Evolutionary conservation across 306 rosid species (phyloP).

Genomic region (Glycine soja): DNA sequence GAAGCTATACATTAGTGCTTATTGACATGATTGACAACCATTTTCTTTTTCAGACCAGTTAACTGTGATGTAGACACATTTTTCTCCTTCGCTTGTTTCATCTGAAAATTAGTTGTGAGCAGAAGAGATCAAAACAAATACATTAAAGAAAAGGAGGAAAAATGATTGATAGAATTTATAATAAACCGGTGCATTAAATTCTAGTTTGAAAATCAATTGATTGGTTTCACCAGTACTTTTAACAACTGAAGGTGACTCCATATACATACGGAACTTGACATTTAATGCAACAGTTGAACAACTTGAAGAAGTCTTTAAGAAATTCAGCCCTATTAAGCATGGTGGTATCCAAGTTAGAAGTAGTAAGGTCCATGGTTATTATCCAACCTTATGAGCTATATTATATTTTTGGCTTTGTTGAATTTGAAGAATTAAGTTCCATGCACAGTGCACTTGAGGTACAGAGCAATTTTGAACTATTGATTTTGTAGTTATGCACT

Average conservation of each 20-base stretch:
- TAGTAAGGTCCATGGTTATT: slow-evolving; percentile 58
- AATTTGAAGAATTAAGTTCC: slow-evolving; percentile 78
- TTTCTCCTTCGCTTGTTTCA: slow-evolving; percentile 33
- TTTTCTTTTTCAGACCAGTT: slow-evolving; percentile 19
- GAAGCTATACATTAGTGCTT: slow-evolving; percentile 68
- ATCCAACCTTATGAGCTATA: slow-evolving; percentile 42
- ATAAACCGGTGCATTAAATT: slow-evolving; percentile 31
- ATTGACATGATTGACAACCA: slow-evolving; percentile 5
- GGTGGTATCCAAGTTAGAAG: slow-evolving; percentile 99
- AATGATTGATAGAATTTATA: slow-evolving; percentile 33
- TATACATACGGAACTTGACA: slow-evolving; percentile 88
- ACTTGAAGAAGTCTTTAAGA: slow-evolving; percentile 86
- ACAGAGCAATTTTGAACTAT: slow-evolving; percentile 40
- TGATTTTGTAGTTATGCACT: slow-evolving; percentile 9
- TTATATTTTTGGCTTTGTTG: slow-evolving; percentile 85
- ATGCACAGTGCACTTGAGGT: slow-evolving; percentile 91
- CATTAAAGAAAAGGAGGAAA: slow-evolving; percentile 18
- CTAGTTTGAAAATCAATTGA: slow-evolving; percentile 44
- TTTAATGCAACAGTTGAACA: slow-evolving; percentile 87
- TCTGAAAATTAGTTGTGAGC: slow-evolving; percentile 34
- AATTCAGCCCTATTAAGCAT: slow-evolving; percentile 88
- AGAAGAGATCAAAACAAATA: slow-evolving; percentile 25
- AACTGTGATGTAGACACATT: slow-evolving; percentile 26
- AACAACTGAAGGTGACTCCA: slow-evolving; percentile 90
- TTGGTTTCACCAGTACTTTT: slow-evolving; percentile 35